Evolutionary conservation across 129 eudicot species (phyloP).

Genomic region (Ambrosia artemisiifolia): DNA sequence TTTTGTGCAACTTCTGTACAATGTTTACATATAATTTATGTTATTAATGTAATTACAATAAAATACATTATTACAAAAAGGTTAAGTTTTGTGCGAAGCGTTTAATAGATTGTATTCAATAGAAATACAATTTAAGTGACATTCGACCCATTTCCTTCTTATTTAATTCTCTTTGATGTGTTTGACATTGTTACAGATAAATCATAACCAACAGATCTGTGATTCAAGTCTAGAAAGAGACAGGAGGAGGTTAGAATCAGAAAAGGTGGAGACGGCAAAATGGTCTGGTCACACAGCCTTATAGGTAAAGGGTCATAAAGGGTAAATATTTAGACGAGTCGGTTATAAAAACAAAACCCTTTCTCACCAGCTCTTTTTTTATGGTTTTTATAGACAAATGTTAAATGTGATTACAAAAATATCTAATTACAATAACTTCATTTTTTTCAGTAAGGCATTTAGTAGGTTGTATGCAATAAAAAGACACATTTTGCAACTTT

Average conservation of each 20-base stretch:
- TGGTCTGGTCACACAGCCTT: background rate
- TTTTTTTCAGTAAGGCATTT: background rate
- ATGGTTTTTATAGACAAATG: background rate
- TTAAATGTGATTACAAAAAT: background rate
- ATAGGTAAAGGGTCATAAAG: background rate
- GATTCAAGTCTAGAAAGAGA: background rate
- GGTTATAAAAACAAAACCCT: background rate
- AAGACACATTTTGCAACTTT: background rate
- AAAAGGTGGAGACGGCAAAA: background rate
- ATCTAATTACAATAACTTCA: background rate
- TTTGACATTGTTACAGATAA: no score
- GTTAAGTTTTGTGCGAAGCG: background rate
- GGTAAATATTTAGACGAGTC: background rate
- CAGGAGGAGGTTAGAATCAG: background rate
- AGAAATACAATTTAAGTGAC: background rate
- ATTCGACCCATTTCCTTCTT: background rate
- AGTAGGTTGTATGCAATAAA: background rate
- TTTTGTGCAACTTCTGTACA: background rate
- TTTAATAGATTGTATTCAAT: background rate
- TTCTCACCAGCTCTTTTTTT: background rate
- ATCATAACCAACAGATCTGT: no score
- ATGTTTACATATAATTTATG: background rate
- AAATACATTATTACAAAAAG: background rate
- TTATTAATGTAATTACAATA: background rate
- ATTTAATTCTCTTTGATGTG: background rate